Conservation (phyloP, 768 basidiomycete genomes). For the Collybiopsis luxurians region DNA sequence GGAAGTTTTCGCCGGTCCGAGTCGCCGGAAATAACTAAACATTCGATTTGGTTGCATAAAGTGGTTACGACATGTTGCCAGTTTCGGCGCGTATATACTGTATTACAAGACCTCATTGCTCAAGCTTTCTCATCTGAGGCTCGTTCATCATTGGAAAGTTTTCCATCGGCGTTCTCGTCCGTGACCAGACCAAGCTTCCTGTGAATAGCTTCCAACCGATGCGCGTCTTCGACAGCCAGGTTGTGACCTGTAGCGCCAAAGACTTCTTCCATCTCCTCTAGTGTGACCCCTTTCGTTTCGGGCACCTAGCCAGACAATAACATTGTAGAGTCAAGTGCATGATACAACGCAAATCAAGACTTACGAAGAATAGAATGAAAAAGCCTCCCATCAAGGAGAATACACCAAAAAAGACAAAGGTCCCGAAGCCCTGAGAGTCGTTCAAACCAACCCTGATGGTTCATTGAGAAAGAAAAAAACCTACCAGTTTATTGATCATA, state of each 20-base stretch:
- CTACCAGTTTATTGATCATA: constrained; percentile 41
- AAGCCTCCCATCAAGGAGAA: constrained; percentile 68
- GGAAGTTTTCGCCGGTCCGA: no score
- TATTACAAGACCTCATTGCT: no score
- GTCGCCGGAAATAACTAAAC: no score
- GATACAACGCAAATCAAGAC: constrained; percentile 14
- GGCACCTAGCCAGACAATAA: constrained; percentile 41
- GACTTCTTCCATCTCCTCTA: constrained; percentile 80
- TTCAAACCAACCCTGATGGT: no score
- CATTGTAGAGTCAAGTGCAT: neutral
- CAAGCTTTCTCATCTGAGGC: no score
- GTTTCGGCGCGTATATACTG: no score
- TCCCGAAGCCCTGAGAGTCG: constrained; percentile 57
- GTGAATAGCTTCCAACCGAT: constrained; percentile 47
- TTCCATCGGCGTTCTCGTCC: neutral
- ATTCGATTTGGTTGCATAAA: no score
- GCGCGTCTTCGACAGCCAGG: constrained; percentile 53
- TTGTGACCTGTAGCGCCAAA: constrained; percentile 56
- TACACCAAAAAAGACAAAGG: constrained; percentile 77
- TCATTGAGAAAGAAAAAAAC: neutral
- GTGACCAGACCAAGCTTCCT: constrained; percentile 57
- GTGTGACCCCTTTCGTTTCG: constrained; percentile 69
- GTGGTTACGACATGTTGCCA: no score
- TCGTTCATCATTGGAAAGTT: no score
- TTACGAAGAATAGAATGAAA: constrained; percentile 63